Base-by-base conservation (phyloP, 768 basidiomycete species). In the Dioszegia crocea region DNA sequence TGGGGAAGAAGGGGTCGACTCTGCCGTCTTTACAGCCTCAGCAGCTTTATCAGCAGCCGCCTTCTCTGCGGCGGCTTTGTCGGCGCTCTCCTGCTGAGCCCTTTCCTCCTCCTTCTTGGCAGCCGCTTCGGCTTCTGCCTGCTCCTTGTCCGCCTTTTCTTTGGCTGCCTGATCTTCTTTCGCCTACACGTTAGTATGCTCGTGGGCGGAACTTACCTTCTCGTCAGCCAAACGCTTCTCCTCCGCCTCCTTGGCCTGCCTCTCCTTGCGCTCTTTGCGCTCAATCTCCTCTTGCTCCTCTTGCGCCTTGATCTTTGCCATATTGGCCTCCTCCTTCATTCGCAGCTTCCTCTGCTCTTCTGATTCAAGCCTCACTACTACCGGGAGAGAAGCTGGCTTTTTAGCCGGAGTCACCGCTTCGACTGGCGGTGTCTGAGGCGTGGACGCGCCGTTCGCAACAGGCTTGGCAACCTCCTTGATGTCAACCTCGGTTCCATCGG, bases 121-220 rank as follows among this genome's bases (percentile, higher is more conserved):
- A 17, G 53, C 59, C 17, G 41, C 61, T 17, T 59, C 60, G 73
- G 62, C 61, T 21, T 68, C 66, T 36, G 72, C 75, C 40, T 63
- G 33, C 33, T 33, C 33, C 33, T 33, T 33, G 33, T 6, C 64
- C n/a, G 63, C 74, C 51, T 67, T 56, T 23, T 60, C 24, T 62
- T 57, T 27, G 48, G 60, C 68, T 36, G 23, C 47, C n/a, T 38
- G 38, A 26, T 61, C 68, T 11, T 61, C 64, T 51, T 69, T 59
- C 4, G 57, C 64, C 43, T 70, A 57, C 23, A 58, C 59, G 24
- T 71, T 66, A 29, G 68, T 64, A 21, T 60, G 59, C 40, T 55
- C 61, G 31, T 61, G 84, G 36, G 85, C 82, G 67, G 84, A 71
- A 46, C 85, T 84, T n/a, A 89, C 77, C 31, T 53, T 53, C 26